phyloP scores from a whole-genome alignment of 2,329 filamentous ascomycete species.

The Cadophora luteo-olivacea region DNA sequence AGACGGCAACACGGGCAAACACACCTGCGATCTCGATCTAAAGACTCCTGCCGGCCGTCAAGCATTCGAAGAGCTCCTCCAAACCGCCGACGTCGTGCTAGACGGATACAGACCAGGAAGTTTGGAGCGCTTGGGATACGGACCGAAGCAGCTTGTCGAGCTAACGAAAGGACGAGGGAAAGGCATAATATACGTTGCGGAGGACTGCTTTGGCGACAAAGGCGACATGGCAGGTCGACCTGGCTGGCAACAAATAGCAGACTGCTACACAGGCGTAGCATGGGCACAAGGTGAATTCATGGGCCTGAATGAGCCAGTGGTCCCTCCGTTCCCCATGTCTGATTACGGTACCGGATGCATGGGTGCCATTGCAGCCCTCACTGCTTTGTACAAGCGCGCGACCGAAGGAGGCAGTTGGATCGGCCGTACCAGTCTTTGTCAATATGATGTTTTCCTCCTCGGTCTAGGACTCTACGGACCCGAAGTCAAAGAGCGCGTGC shows the following conservation, averaged over 20 bases:
- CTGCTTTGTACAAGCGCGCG: slow-evolving; percentile 67
- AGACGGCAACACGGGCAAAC: slow-evolving; percentile 76
- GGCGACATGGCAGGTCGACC: slow-evolving; percentile 68
- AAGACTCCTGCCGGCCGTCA: slow-evolving; percentile 59
- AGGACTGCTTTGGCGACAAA: slow-evolving; percentile 74
- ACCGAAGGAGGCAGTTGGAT: slow-evolving; percentile 70
- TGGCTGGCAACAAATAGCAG: slow-evolving; percentile 77
- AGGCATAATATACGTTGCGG: slow-evolving; percentile 71
- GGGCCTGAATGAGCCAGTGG: slow-evolving; percentile 66
- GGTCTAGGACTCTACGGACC: slow-evolving; percentile 62
- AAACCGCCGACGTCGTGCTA: slow-evolving; percentile 68
- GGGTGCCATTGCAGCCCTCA: slow-evolving; percentile 70
- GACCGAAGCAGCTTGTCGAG: slow-evolving; percentile 58
- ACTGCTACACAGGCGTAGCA: slow-evolving; percentile 47
- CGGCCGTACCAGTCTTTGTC: slow-evolving; percentile 67
- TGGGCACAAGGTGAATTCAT: slow-evolving; percentile 63
- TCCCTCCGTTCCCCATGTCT: slow-evolving; percentile 69
- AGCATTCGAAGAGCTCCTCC: slow-evolving; percentile 64
- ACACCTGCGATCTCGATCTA: slow-evolving; percentile 67
- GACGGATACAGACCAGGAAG: slow-evolving; percentile 75
- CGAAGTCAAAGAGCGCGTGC: slow-evolving; percentile 53
- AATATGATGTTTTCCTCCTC: slow-evolving; percentile 73
- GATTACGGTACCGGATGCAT: slow-evolving; percentile 77
- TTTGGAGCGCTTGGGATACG: slow-evolving; percentile 68
- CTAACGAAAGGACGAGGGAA: slow-evolving; percentile 61